Conservation (phyloP, 768 basidiomycete species). For the Imleria badia region DNA sequence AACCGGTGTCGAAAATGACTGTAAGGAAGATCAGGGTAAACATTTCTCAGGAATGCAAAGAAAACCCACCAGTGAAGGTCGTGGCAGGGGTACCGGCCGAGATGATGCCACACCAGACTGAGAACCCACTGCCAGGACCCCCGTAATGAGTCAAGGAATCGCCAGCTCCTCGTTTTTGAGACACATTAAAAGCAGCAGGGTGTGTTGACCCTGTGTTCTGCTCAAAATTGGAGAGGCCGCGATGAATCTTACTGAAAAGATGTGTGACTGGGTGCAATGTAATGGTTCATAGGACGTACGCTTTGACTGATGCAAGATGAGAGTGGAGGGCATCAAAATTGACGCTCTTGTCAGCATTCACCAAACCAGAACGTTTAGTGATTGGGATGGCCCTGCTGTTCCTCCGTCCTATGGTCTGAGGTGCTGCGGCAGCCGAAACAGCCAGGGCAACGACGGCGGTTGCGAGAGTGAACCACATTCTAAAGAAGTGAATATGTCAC, state of each 20-base stretch:
- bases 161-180: not conserved
- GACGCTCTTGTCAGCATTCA: constrained; percentile 7
- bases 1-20: constrained; percentile 30
- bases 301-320: constrained; percentile 1
- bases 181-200: not conserved
- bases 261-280: not conserved
- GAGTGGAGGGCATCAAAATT: constrained; percentile 3
- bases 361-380: constrained; percentile 1
- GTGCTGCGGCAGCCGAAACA: constrained; percentile 5
- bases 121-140: too few species aligned
- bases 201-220: not conserved
- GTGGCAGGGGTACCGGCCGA: constrained; percentile 7
- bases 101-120: constrained; percentile 17
- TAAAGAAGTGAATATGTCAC: too few species aligned
- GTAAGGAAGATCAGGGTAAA: not conserved
- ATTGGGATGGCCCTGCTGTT: constrained; percentile 7
- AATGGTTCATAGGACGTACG: constrained; percentile 3
- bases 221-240: not conserved
- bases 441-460: not conserved
- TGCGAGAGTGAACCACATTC: too few species aligned
- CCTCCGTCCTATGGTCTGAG: not conserved
- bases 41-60: not conserved
- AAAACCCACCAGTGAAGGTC: constrained; percentile 1
- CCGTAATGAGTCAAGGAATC: not conserved
- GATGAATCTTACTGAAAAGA: not conserved